These are phyloP conservation scores for Parsonsia alboflavescens DNA, from an alignment of 257 asterid species.

Conservation along the genomic window DNA sequence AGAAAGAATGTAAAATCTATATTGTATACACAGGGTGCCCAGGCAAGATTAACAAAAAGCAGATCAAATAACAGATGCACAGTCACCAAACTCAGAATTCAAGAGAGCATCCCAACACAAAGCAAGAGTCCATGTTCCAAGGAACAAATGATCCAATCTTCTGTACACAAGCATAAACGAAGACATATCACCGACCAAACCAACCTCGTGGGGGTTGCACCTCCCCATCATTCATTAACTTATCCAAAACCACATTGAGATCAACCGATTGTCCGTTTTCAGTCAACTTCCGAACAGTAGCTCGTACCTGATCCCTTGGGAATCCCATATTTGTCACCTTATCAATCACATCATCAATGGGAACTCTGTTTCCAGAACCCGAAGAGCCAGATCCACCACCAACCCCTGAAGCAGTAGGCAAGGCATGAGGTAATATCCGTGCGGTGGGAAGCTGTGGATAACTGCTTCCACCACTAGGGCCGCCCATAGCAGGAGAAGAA, in stretches of 20 bases:
- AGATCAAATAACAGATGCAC: background rate
- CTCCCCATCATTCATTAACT: conserved; percentile 85
- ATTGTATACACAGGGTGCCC: background rate
- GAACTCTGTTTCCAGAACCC: conserved; percentile 69
- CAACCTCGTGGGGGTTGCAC: conserved; percentile 66
- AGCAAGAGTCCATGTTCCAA: background rate
- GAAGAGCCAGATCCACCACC: conserved; percentile 48
- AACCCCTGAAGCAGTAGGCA: conserved; percentile 73
- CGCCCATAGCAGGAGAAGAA: conserved; percentile 37
- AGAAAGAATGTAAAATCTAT: background rate
- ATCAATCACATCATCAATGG: conserved; percentile 91
- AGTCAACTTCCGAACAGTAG: conserved; percentile 73
- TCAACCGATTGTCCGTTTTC: conserved; percentile 95
- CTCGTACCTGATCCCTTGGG: conserved; percentile 81
- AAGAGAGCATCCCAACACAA: background rate
- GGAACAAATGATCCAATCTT: conserved; percentile 11
- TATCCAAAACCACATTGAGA: conserved; percentile 83
- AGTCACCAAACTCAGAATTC: background rate
- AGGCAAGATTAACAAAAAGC: background rate
- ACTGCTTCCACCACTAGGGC: conserved; percentile 58
- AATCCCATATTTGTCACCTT: conserved; percentile 93
- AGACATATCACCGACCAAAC: conserved; percentile 53
- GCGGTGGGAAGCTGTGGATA: conserved; percentile 94
- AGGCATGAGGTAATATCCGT: conserved; percentile 73
- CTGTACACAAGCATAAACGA: conserved; percentile 34